Evolutionary conservation across 345 rosid genomes (phyloP).

Genomic region (Brassica nigra): DNA sequence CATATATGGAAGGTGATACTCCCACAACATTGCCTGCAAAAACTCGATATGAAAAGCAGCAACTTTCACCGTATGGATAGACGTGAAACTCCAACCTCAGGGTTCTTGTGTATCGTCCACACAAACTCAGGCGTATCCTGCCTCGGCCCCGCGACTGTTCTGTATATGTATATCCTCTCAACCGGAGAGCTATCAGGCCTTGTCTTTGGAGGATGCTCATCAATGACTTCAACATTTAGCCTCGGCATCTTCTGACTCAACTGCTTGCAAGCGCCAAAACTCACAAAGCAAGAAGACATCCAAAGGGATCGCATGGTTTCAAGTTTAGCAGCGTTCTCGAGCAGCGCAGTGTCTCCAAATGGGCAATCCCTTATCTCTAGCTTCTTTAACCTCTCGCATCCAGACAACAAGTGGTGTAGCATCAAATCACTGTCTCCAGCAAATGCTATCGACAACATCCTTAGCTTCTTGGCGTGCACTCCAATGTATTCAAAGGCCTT

Average conservation of each 20-base stretch:
- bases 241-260: background rate
- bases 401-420: background rate
- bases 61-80: background rate
- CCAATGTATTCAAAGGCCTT: background rate
- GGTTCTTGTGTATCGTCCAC: background rate
- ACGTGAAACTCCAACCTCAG: background rate
- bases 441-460: background rate
- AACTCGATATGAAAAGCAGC: background rate
- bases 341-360: background rate
- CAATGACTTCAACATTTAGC: background rate
- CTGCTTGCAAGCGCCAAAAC: background rate
- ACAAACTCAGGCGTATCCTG: background rate
- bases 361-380: background rate
- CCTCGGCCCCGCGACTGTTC: background rate
- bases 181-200: background rate
- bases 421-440: background rate
- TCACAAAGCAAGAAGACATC: background rate
- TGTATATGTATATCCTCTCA: background rate
- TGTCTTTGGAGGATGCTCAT: background rate
- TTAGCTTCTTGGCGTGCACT: background rate
- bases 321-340: background rate
- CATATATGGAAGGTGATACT: background rate
- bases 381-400: background rate
- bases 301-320: conserved; percentile 6
- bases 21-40: background rate